phyloP scores from a whole-genome alignment of 2,329 filamentous ascomycete genomes.

The Xylariaceae sp. region DNA sequence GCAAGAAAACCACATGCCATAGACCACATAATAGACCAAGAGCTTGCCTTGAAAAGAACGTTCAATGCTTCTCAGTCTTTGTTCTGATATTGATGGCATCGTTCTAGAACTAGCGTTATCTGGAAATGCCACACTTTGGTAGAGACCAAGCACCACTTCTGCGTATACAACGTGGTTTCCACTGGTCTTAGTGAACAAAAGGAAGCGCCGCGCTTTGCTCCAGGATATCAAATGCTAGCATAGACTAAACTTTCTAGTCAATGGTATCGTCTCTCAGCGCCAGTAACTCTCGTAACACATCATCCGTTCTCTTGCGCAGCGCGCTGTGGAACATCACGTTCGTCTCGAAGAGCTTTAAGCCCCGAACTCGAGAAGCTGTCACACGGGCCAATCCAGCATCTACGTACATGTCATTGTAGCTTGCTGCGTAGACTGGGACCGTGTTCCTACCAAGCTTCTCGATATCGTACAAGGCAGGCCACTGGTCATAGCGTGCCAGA shows the following conservation, averaged over 20 bases:
- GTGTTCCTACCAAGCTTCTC: conserved; percentile 71
- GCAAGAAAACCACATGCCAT: too few species aligned
- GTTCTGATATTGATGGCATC: too few species aligned
- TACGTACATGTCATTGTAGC: conserved; percentile 93
- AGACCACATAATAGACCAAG: too few species aligned
- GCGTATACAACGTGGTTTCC: too few species aligned
- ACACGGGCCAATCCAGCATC: conserved; percentile 71
- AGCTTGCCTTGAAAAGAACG: too few species aligned
- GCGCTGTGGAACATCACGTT: conserved; percentile 88
- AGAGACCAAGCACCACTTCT: too few species aligned
- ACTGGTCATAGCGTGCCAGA: conserved; percentile 65
- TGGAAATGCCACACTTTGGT: too few species aligned
- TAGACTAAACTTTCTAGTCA: conserved; percentile 38
- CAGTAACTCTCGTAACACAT: conserved; percentile 75
- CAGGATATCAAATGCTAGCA: neutral
- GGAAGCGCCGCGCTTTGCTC: too few species aligned
- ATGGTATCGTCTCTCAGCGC: conserved; percentile 68
- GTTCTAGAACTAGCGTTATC: too few species aligned
- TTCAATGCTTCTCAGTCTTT: too few species aligned
- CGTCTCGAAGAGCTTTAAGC: conserved; percentile 77
- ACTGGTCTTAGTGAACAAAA: too few species aligned
- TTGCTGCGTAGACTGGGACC: conserved; percentile 83
- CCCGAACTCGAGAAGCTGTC: conserved; percentile 72
- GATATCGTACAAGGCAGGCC: conserved; percentile 75
- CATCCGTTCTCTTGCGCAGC: conserved; percentile 67